Base-by-base conservation (phyloP, 2,329 filamentous ascomycete species). In the Ophiostoma montium region DNA sequence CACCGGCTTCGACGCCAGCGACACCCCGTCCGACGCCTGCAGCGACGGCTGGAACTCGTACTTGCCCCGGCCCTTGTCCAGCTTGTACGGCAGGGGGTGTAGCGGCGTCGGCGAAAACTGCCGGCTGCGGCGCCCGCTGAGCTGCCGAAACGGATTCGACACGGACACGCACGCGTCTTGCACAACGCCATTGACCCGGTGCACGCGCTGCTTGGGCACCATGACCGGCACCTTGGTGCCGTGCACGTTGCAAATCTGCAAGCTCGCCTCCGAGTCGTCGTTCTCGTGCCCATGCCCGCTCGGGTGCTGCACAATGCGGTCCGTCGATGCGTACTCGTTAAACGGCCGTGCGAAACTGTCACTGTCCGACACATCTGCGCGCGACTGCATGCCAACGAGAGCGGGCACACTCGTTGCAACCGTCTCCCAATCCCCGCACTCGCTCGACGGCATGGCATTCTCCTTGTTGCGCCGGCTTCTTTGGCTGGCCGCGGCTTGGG, bases 361-460 rank as follows among this genome's bases (percentile, higher is more conserved):
- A 23, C 52, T 51, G 39, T 71, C 69, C 1, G 70, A 71, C 7
- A 66, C 62, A 51, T 72, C 64, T 2, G 70, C 70, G 19, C 45
- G 38, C 35, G 43, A 35, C 41, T 16, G 51, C 54, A 58, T 54
- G 50, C 57, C 59, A 31, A 55, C 57, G 11, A 58, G 57, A 5
- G 55, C 60, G 19, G 48, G 53, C 7, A 60, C 61, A 7, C 59
- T 64, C 12, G 62, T 63, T 15, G 56, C 57, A 7, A 67, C 63
- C 0, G 67, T 68, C 32, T 66, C 61, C 67, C 66, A 68, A 19
- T 63, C 61, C n/a, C 63, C 65, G 1, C 56, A 56, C 27, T 66
- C 64, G 35, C 59, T 62, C 23, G 49, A 47, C 2, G 57, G 56
- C 18, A 41, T 5, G 5, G 18, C 18, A 18, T 52, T 52, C 5